Percentiles rank a stretch among this genome's conserved stretches.
Conservation (phyloP, 257 asterid genomes). For the Solanum verrucosum region DNA sequence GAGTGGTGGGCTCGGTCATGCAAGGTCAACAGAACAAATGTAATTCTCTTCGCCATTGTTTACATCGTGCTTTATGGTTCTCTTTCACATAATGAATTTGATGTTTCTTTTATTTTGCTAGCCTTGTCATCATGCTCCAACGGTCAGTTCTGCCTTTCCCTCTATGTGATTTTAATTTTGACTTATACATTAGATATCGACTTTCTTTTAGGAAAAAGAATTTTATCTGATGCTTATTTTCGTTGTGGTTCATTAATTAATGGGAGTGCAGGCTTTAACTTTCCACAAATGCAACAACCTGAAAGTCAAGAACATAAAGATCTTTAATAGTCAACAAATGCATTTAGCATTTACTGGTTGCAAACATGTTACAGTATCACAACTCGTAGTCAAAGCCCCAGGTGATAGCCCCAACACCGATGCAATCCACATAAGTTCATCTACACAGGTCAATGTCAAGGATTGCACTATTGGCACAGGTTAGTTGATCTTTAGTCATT, state of each 20-base stretch:
- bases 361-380: conserved; percentile 30
- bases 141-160: conserved; percentile 23
- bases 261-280: conserved; percentile 61
- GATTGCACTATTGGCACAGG: conserved; percentile 52
- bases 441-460: conserved; percentile 43
- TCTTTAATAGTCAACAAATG: conserved; percentile 56
- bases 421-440: conserved; percentile 78
- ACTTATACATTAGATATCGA: neutral
- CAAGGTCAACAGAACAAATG: conserved; percentile 65
- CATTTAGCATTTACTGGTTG: conserved; percentile 60
- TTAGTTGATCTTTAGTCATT: conserved; percentile 11
- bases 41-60: conserved; percentile 16
- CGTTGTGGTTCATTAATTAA: neutral
- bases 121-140: conserved; percentile 85
- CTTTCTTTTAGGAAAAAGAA: neutral
- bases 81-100: neutral
- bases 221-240: neutral
- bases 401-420: conserved; percentile 80
- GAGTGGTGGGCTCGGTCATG: conserved; percentile 94
- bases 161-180: neutral
- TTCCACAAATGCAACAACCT: conserved; percentile 72
- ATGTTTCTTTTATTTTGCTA: conserved; percentile 31
- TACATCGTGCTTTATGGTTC: neutral
- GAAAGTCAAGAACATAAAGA: conserved; percentile 40
- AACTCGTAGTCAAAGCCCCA: conserved; percentile 50